phyloP scores from a whole-genome alignment of 2,329 filamentous ascomycete species.

The Xylaria sp. region DNA sequence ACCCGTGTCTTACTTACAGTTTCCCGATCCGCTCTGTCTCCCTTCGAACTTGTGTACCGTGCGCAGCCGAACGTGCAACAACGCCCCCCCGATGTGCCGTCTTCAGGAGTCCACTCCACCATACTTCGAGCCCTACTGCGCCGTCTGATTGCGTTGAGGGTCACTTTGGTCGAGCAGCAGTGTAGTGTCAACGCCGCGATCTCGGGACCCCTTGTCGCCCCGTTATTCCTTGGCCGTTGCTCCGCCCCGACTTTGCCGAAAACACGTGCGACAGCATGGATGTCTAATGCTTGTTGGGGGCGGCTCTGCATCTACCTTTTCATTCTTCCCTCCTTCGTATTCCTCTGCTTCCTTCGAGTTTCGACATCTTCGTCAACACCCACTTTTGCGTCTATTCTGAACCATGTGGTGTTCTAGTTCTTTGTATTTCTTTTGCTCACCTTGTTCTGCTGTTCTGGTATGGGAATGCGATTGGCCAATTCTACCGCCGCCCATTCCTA shows the following conservation, averaged over 20 bases:
- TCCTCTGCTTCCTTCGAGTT: slow-evolving; percentile 21
- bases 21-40: background rate
- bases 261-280: slow-evolving; percentile 31
- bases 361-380: slow-evolving; percentile 2
- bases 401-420: background rate
- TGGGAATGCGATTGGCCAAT: background rate
- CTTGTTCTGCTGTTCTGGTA: background rate
- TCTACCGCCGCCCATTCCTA: slow-evolving; percentile 7
- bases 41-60: background rate
- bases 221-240: background rate
- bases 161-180: background rate
- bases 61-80: background rate
- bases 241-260: slow-evolving; percentile 22
- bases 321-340: slow-evolving; percentile 14
- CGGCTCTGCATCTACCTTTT: slow-evolving; percentile 9
- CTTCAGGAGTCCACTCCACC: background rate
- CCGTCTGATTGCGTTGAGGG: slow-evolving; percentile 24
- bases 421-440: background rate
- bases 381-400: background rate
- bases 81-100: slow-evolving; percentile 21
- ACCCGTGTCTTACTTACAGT: background rate
- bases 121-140: slow-evolving; percentile 27
- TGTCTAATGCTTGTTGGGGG: slow-evolving; percentile 27
- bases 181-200: slow-evolving; percentile 1
- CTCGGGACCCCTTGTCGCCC: slow-evolving; percentile 14